Evolutionary conservation across 345 rosid genomes (phyloP), one percentile per base, ranked within the genome.

Genomic region (Salix exigua): DNA sequence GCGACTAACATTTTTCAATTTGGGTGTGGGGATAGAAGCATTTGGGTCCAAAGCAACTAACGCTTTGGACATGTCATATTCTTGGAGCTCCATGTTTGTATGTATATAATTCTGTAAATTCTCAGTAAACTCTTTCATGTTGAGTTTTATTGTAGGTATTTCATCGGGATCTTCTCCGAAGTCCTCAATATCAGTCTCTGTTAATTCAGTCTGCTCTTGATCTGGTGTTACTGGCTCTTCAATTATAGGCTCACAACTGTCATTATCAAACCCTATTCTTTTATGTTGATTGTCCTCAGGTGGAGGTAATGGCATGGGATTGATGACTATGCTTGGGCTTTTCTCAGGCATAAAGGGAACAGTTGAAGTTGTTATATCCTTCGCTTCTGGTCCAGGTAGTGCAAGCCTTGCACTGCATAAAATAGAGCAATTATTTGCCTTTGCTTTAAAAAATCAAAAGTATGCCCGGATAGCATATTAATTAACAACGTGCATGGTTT

Each of bases 181-280:
- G 70, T 95, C 91, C 83, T 95, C 98, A 37, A 90, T 93, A 81
- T 93, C 97, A 26, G 87, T 89, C 75, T 82, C 88, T 65, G 82
- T 75, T 62, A 82, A 77, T 77, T 84, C 89, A 18, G 53, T 50
- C 42, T n/a, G 71, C 73, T 85, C 88, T 81, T 77, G 89, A 71
- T 88, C 96, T 25, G 99, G 97, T 35, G 97, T 66, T 72, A 88
- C 80, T n/a, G 99, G 99, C 75, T 88, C 94, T 85, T 95, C 99
- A 48, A 95, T 82, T 31, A 95, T 90, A 60, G 99, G 99, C 60
- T 81, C 84, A 51, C 80, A 82, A 53, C 82, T 84, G 75, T 60
- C 82, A 30, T 75, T 71, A 42, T 73, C 75, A 1, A 67, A 38
- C 66, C 68, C 78, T 73, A 68, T 73, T 82, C 87, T 86, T 80